These are phyloP conservation scores for Jatropha curcas DNA, from an alignment of 345 rosid species.

Conservation along the genomic window DNA sequence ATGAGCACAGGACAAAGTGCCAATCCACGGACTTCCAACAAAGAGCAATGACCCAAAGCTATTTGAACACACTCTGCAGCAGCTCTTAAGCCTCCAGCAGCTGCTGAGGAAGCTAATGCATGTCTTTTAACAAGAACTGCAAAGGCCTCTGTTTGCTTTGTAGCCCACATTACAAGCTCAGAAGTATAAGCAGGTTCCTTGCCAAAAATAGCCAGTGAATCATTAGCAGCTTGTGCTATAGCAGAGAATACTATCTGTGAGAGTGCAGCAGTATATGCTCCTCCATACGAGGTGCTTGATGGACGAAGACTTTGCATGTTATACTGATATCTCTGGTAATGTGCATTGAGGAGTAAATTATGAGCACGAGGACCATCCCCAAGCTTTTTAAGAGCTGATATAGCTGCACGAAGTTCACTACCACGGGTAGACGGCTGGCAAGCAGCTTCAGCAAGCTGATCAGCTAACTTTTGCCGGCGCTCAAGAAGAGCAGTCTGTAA, in stretches of 20 bases:
- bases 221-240: slow-evolving; percentile 91
- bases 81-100: slow-evolving; percentile 98
- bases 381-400: slow-evolving; percentile 88
- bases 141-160: slow-evolving; percentile 87
- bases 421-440: slow-evolving; percentile 96
- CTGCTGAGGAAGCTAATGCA: slow-evolving; percentile 95
- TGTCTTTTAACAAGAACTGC: slow-evolving; percentile 94
- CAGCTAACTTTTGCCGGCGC: slow-evolving; percentile 83
- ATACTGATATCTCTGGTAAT: slow-evolving; percentile 79
- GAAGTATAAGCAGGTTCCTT: slow-evolving; percentile 86
- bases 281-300: slow-evolving; percentile 94
- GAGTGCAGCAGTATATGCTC: slow-evolving; percentile 99
- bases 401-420: slow-evolving; percentile 88
- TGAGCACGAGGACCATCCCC: slow-evolving; percentile 99
- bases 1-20: slow-evolving; percentile 87
- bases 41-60: slow-evolving; percentile 98
- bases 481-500: slow-evolving; percentile 62
- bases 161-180: slow-evolving; percentile 99
- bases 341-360: slow-evolving; percentile 85
- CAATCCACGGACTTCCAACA: slow-evolving; percentile 92
- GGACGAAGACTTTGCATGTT: slow-evolving; percentile 96
- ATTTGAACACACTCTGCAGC: slow-evolving; percentile 99
- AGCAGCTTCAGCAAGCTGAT: slow-evolving; percentile 96
- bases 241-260: slow-evolving; percentile 97
- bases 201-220: slow-evolving; percentile 81